phyloP scores from a whole-genome alignment of 345 rosid species.

The Durio zibethinus region DNA sequence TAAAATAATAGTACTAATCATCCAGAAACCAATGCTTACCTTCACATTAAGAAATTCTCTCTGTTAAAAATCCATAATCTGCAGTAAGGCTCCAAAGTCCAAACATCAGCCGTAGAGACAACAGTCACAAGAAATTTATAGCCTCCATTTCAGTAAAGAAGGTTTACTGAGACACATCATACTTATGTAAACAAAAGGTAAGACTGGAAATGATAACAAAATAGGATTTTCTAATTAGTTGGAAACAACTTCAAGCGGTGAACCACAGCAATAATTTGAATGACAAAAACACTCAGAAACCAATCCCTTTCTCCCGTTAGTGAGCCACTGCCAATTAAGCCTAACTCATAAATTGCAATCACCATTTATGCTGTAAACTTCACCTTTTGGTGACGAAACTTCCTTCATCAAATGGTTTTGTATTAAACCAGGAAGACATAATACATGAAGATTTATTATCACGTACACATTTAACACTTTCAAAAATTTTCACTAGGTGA shows the following conservation, averaged over 20 bases:
- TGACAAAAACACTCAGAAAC: background rate
- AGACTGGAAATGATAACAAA: background rate
- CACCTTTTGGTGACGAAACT: background rate
- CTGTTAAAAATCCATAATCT: conserved; percentile 96
- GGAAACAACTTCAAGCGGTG: conserved; percentile 4
- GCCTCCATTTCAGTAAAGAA: background rate
- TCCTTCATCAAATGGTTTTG: background rate
- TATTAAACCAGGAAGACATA: background rate
- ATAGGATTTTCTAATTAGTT: background rate
- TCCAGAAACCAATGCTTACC: conserved; percentile 36
- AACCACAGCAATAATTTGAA: background rate
- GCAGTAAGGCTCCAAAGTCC: conserved; percentile 19
- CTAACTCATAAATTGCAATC: background rate
- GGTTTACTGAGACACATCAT: background rate
- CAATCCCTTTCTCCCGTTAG: background rate
- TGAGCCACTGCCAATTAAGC: background rate
- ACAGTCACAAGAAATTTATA: background rate
- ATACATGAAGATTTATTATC: background rate
- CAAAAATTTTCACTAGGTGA: background rate
- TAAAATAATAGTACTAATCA: background rate
- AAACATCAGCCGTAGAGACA: conserved; percentile 10
- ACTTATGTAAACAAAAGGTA: background rate
- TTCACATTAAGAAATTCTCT: conserved; percentile 90
- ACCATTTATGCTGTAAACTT: background rate
- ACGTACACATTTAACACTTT: background rate